Evolutionary conservation across 768 basidiomycete species (phyloP).

Genomic region (Leccinum rimulosum): DNA sequence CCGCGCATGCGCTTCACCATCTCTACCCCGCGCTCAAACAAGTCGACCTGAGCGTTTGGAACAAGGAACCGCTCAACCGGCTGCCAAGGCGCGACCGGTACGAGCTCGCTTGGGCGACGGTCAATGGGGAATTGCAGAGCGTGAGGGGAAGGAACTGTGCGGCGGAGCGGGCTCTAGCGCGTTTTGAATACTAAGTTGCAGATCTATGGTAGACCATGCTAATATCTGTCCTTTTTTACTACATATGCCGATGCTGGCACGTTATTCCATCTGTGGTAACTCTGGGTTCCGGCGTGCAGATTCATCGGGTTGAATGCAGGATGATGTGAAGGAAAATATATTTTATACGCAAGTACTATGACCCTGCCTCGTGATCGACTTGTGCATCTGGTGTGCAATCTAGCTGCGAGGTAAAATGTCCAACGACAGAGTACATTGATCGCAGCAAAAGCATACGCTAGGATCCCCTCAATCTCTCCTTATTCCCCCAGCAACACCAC

Average conservation of each 20-base stretch:
- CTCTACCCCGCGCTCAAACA: constrained; percentile 22
- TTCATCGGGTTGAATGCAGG: too few relatives aligned
- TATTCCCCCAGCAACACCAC: constrained; percentile 47
- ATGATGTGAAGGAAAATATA: too few relatives aligned
- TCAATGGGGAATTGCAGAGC: constrained; percentile 14
- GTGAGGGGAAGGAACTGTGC: background rate
- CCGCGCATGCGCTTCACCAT: constrained; percentile 8
- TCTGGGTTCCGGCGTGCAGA: too few relatives aligned
- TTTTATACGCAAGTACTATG: background rate
- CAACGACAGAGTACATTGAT: constrained; percentile 3
- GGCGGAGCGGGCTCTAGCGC: background rate
- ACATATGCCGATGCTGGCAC: too few relatives aligned
- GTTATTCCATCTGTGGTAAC: background rate
- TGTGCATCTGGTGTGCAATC: background rate
- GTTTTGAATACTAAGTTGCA: background rate
- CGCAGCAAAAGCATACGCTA: background rate
- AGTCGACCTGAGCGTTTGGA: constrained; percentile 21
- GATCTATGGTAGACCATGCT: background rate
- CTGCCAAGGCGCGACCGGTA: constrained; percentile 12
- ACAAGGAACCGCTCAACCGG: constrained; percentile 10
- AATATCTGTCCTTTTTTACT: background rate
- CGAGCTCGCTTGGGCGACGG: constrained; percentile 16
- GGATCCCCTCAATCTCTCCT: constrained; percentile 47
- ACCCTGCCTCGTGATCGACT: background rate
- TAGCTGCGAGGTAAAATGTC: background rate